Conservation (phyloP, 352 stramenopile species). For the Pythium monospermum region DNA sequence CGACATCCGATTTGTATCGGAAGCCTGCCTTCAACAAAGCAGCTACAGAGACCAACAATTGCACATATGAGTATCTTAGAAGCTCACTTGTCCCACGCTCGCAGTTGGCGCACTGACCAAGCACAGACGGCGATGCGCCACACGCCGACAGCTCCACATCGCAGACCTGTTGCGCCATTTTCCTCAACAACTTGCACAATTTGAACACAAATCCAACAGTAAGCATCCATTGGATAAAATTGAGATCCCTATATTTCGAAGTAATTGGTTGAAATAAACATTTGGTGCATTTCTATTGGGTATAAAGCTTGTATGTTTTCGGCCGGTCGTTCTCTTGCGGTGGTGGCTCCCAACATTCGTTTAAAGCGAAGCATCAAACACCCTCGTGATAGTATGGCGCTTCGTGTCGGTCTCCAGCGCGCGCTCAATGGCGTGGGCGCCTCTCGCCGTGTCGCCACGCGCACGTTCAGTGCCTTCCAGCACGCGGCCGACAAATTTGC, state of each 20-base stretch:
- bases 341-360: slow-evolving; percentile 32
- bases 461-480: slow-evolving; percentile 41
- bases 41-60: slow-evolving; percentile 20
- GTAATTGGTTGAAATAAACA: slow-evolving; percentile 17
- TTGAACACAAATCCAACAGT: too few relatives aligned
- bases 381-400: slow-evolving; percentile 58
- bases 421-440: slow-evolving; percentile 33
- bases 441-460: slow-evolving; percentile 26
- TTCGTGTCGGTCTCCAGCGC: slow-evolving; percentile 52
- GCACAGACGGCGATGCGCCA: slow-evolving; percentile 50
- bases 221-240: background rate
- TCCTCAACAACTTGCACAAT: slow-evolving; percentile 14
- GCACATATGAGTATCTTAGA: background rate
- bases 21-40: slow-evolving; percentile 60
- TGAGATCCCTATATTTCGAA: background rate
- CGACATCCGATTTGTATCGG: slow-evolving; percentile 49
- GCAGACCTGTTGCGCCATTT: slow-evolving; percentile 10
- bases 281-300: slow-evolving; percentile 22
- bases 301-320: slow-evolving; percentile 22
- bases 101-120: slow-evolving; percentile 40
- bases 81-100: too few relatives aligned
- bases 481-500: slow-evolving; percentile 78
- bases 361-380: too few relatives aligned
- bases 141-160: slow-evolving; percentile 43
- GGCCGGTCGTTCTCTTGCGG: slow-evolving; percentile 43